Evolutionary conservation across 192 early-diverging fungal genomes (phyloP).

Genomic region (Linnemannia exigua): DNA sequence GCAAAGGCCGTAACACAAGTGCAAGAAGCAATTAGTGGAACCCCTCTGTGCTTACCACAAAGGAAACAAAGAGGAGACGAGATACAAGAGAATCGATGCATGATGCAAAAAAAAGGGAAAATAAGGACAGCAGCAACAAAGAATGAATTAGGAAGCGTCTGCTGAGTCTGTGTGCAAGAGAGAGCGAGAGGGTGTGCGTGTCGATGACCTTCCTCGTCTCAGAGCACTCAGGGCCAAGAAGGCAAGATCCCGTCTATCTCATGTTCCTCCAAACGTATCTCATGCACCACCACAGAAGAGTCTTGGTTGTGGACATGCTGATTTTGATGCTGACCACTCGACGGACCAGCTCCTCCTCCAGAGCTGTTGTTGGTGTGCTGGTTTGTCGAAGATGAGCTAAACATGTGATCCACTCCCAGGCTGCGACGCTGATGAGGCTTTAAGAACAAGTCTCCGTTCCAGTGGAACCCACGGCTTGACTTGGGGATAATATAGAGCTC

Average conservation of each 20-base stretch:
- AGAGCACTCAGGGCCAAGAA: slow-evolving; percentile 20
- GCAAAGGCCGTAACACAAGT: not conserved
- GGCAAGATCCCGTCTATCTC: slow-evolving; percentile 48
- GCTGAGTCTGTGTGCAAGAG: not conserved
- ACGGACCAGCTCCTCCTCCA: not conserved
- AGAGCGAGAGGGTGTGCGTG: not conserved
- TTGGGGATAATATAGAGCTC: slow-evolving; percentile 54
- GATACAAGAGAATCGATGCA: not conserved
- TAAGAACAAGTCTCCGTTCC: slow-evolving; percentile 54
- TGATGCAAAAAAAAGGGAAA: not conserved
- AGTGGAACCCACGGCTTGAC: slow-evolving; percentile 48
- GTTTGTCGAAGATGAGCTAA: slow-evolving; percentile 13
- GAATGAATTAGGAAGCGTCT: not conserved
- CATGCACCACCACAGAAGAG: slow-evolving; percentile 36
- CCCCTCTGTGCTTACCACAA: too few relatives aligned
- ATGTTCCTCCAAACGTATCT: slow-evolving; percentile 41
- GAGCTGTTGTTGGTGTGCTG: not conserved
- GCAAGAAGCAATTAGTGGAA: not conserved
- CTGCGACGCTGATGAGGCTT: slow-evolving; percentile 52
- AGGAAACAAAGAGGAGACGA: not conserved
- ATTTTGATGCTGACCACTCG: slow-evolving; percentile 18
- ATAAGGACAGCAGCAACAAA: not conserved
- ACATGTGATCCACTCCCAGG: slow-evolving; percentile 40
- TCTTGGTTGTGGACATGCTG: slow-evolving; percentile 29
- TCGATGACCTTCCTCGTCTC: not conserved